Conservation (phyloP, 139 green algal species). For the Gonium pectorale region DNA sequence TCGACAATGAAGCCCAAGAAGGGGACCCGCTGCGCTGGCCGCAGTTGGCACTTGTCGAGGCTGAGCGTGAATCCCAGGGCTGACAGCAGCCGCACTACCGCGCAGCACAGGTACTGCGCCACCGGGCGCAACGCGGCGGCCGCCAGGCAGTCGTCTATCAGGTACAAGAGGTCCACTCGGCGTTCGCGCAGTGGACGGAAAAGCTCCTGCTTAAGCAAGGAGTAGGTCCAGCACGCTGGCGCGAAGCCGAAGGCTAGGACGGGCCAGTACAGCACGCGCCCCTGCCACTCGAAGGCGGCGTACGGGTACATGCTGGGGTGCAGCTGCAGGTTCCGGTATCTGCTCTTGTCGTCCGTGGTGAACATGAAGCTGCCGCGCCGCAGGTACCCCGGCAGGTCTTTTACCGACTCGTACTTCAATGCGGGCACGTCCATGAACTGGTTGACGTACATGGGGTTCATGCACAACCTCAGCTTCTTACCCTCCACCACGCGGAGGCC, state of each 20-base stretch:
- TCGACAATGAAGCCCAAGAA: background rate
- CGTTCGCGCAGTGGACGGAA: too few species aligned
- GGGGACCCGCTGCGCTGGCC: background rate
- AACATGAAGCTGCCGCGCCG: too few species aligned
- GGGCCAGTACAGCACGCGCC: background rate
- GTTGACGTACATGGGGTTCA: conserved; percentile 3
- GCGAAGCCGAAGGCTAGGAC: background rate
- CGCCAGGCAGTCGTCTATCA: conserved; percentile 1
- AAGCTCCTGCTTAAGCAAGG: background rate
- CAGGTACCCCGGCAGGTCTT: background rate
- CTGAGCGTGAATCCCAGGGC: conserved; percentile 9
- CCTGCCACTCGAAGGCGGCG: too few species aligned
- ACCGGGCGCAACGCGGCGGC: background rate
- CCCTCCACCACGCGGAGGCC: too few species aligned
- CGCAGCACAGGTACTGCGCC: background rate
- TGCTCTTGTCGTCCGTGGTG: too few species aligned
- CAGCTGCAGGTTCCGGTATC: too few species aligned
- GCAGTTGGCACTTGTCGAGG: background rate
- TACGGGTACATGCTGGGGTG: too few species aligned
- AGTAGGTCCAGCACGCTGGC: background rate
- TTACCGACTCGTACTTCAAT: background rate
- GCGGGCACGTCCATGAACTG: background rate
- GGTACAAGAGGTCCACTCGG: background rate
- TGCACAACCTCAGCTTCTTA: background rate
- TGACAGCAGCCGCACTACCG: background rate